Base-by-base conservation (phyloP, 2,329 filamentous ascomycete species). In the Xylaria sp. region DNA sequence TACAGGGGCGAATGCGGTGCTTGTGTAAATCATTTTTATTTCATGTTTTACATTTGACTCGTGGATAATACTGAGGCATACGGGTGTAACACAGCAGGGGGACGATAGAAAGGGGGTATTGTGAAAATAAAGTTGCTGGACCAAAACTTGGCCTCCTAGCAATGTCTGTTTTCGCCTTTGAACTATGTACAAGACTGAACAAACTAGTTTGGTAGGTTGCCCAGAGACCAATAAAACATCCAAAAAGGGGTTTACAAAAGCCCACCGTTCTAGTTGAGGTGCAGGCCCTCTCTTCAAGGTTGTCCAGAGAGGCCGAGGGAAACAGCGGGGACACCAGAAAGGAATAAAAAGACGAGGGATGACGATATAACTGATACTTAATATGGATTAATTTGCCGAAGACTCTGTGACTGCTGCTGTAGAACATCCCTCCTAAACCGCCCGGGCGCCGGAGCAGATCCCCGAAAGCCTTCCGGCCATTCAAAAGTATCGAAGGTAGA, bases 151-250 rank as follows among this genome's bases (percentile, higher is more conserved):
- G 59, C 50, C 60, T 61, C 62, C 45, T 20, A 61, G 61, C 47
- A 58, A 60, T 60, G 61, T 62, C 47, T 52, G 56, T 57, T 52
- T 26, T 64, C 63, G 59, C 41, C 56, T 57, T 60, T 50, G 52
- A 56, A 60, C 49, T 62, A 63, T 44, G 61, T 58, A 66, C 63
- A 62, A 46, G 54, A 59, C 61, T 45, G 37, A 40, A 48, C 38
- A 56, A 44, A 44, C 55, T n/a, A n/a, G n/a, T 57, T n/a, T 48
- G 38, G 40, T 48, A 19, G 37, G 29, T 19, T 66, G 58, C 54
- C 54, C 34, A 54, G 47, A 64, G 56, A 62, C 63, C 64, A 66
- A 69, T 69, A 67, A 69, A 69, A 69, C 64, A 70, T 67, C 66
- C 59, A 56, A 59, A 45, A 40, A 48, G 19, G 22, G 29, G 29